Evolutionary conservation across 2,329 filamentous ascomycete genomes (phyloP).

Genomic region (Epichloe coenophiala): DNA sequence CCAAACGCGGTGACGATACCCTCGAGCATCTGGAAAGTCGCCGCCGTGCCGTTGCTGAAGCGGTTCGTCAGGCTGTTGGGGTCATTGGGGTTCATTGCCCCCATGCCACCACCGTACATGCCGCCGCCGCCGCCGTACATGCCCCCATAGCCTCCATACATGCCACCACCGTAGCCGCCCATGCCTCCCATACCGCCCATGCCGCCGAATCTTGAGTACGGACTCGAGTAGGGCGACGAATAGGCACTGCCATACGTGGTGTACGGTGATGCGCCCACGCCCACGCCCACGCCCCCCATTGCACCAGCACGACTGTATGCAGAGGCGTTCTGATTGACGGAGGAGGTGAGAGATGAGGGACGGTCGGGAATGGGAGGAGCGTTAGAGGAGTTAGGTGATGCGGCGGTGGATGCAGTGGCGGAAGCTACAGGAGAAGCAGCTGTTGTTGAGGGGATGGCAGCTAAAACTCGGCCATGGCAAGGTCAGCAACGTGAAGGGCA

Average conservation of each 20-base stretch:
- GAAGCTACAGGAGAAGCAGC: constrained; percentile 12
- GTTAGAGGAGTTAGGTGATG: constrained; percentile 25
- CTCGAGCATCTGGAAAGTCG: constrained; percentile 97
- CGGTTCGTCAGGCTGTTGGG: constrained; percentile 89
- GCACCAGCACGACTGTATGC: constrained; percentile 50
- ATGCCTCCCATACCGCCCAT: constrained; percentile 11
- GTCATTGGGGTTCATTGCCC: constrained; percentile 52
- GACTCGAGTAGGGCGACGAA: constrained; percentile 25
- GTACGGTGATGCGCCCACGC: constrained; percentile 29
- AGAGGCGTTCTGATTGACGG: constrained; percentile 79
- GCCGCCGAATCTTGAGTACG: constrained; percentile 35
- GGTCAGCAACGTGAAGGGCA: constrained; percentile 14
- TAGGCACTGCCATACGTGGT: constrained; percentile 27
- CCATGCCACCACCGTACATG: constrained; percentile 28
- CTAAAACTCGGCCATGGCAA: constrained; percentile 10
- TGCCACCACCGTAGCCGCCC: constrained; percentile 26
- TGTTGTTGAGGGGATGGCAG: constrained; percentile 22
- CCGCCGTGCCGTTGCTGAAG: constrained; percentile 87
- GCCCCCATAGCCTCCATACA: constrained; percentile 31
- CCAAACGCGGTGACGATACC: constrained; percentile 93
- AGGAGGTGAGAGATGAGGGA: constrained; percentile 61
- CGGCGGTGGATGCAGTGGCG: constrained; percentile 23
- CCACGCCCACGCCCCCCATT: constrained; percentile 19
- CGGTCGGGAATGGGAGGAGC: constrained; percentile 66
- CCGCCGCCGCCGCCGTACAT: constrained; percentile 21